These are phyloP conservation scores for Pichia deserticola DNA, from an alignment of 805 yeast species.

Conservation along the genomic window DNA sequence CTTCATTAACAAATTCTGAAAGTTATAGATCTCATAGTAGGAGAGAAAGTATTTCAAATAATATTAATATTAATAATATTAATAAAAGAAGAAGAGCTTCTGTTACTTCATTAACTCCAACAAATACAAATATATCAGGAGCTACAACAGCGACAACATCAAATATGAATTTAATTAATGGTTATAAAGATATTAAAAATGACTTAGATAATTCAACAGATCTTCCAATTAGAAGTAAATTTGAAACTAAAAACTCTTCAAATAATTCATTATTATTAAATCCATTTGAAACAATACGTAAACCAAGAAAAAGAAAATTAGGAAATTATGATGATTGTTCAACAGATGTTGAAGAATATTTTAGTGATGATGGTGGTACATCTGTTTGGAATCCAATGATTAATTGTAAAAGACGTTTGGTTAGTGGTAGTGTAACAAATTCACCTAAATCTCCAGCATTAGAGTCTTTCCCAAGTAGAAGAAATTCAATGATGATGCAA, in stretches of 20 bases:
- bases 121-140: constrained; percentile 1
- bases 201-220: no score
- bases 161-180: neutral
- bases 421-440: constrained; percentile 11
- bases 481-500: constrained; percentile 21
- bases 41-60: constrained; percentile 5
- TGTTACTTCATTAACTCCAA: neutral
- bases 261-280: neutral
- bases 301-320: constrained; percentile 3
- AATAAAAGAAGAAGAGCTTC: constrained; percentile 1
- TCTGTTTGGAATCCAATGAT: constrained; percentile 2
- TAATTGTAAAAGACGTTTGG: constrained; percentile 11
- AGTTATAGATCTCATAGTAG: constrained; percentile 7
- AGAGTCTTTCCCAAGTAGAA: constrained; percentile 12
- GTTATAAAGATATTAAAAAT: no score
- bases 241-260: neutral
- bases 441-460: constrained; percentile 11
- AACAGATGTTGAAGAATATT: constrained; percentile 6
- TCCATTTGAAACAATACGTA: neutral
- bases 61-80: neutral
- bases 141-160: neutral
- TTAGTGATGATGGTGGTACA: constrained; percentile 8
- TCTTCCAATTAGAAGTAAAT: neutral
- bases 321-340: constrained; percentile 2
- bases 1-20: constrained; percentile 11